A percentile compares a stretch with the other conserved stretches of the same genome.
phyloP scores from a whole-genome alignment of 2,329 filamentous ascomycete species.

The Herpotrichia juniperi region DNA sequence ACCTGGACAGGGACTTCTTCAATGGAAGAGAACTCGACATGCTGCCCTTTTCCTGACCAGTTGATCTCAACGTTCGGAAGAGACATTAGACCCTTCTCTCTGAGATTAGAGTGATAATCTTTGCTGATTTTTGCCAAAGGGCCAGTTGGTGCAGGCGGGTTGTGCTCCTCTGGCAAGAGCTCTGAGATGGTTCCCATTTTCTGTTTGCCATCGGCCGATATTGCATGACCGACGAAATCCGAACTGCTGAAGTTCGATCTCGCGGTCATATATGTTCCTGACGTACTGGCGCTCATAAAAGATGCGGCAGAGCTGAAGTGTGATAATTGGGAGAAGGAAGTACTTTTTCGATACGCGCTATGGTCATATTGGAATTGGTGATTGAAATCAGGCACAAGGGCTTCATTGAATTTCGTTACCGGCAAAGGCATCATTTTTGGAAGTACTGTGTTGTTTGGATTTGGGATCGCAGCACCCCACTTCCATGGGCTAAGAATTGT shows the following conservation, averaged over 20 bases:
- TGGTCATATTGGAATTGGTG: background rate
- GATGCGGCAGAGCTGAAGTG: conserved; percentile 1
- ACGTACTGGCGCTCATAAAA: conserved; percentile 4
- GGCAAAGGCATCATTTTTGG: too few relatives aligned
- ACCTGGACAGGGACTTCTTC: conserved; percentile 17
- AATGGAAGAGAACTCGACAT: conserved; percentile 16
- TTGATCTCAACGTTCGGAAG: conserved; percentile 19
- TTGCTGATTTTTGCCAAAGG: background rate
- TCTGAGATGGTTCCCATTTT: background rate
- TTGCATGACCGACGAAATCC: background rate
- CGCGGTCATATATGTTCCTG: conserved; percentile 1
- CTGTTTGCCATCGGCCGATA: background rate
- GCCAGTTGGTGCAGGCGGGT: background rate
- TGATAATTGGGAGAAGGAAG: background rate
- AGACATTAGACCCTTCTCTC: background rate
- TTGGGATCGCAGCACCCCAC: too few relatives aligned
- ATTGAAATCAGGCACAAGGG: too few relatives aligned
- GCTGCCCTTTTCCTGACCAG: conserved; percentile 31
- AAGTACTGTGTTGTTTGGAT: too few relatives aligned
- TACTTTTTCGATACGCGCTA: too few relatives aligned
- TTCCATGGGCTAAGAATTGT: too few relatives aligned
- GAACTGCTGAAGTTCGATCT: conserved; percentile 4
- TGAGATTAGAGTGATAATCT: conserved; percentile 2
- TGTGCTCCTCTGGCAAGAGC: background rate
- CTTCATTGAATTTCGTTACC: too few relatives aligned